phyloP scores from a whole-genome alignment of 306 rosid genomes.

The Sophora flavescens region DNA sequence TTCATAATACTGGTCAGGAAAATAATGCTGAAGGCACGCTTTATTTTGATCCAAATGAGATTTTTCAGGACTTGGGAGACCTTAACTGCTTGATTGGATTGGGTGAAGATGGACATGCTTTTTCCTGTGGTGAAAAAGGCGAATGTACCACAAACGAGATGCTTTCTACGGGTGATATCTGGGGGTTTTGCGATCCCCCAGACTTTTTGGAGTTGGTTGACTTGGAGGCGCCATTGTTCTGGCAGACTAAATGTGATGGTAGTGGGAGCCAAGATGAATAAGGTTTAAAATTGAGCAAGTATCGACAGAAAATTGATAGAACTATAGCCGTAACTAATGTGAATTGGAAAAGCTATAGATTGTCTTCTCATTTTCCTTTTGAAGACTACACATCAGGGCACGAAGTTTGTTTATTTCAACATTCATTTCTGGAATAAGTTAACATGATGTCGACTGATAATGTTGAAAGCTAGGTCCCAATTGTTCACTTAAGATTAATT shows the following conservation, averaged over 20 bases:
- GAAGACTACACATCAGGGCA: background rate
- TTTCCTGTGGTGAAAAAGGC: slow-evolving; percentile 30
- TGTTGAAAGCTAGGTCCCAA: background rate
- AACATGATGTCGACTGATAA: slow-evolving; percentile 16
- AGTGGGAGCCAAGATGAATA: slow-evolving; percentile 25
- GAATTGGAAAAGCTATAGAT: background rate
- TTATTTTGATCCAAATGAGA: slow-evolving; percentile 29
- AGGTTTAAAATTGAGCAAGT: slow-evolving; percentile 18
- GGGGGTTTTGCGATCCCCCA: background rate
- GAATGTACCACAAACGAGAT: slow-evolving; percentile 30
- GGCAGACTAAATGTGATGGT: slow-evolving; percentile 9
- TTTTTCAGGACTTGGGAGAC: slow-evolving; percentile 52
- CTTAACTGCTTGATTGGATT: slow-evolving; percentile 40
- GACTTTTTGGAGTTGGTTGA: slow-evolving; percentile 69
- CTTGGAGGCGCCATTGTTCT: slow-evolving; percentile 51
- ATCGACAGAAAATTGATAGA: slow-evolving; percentile 4
- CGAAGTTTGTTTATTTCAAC: slow-evolving; percentile 21
- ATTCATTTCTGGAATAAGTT: slow-evolving; percentile 44
- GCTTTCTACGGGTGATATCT: slow-evolving; percentile 7
- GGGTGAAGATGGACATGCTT: slow-evolving; percentile 27
- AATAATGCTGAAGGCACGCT: slow-evolving; percentile 34
- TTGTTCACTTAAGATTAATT: background rate
- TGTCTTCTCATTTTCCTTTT: slow-evolving; percentile 30
- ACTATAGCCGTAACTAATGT: background rate
- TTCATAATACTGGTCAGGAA: slow-evolving; percentile 10